Conservation (phyloP, 352 stramenopile species). For the Phytophthora uliginosa region DNA sequence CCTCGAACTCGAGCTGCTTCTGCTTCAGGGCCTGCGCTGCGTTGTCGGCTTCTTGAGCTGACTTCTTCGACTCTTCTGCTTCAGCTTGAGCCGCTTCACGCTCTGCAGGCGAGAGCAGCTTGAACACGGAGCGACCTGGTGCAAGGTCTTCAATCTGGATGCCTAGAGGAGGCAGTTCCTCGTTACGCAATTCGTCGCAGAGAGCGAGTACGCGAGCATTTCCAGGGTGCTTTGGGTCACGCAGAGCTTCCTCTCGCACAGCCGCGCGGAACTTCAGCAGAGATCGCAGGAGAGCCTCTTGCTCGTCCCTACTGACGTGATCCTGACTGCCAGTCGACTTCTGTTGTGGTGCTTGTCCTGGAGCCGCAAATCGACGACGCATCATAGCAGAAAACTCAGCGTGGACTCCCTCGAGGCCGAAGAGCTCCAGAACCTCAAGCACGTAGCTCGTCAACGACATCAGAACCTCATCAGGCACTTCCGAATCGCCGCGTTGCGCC, state of each 20-base stretch:
- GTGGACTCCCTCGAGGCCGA: conserved; percentile 68
- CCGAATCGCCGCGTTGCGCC: conserved; percentile 29
- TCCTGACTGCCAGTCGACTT: conserved; percentile 6
- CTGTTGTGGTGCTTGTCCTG: conserved; percentile 32
- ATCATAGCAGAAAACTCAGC: conserved; percentile 60
- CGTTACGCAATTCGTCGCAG: conserved; percentile 73
- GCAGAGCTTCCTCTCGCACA: conserved; percentile 67
- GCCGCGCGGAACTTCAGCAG: conserved; percentile 73
- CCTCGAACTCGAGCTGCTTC: conserved; percentile 72
- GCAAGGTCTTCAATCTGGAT: conserved; percentile 80
- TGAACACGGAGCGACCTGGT: conserved; percentile 69
- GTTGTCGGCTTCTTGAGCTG: conserved; percentile 16
- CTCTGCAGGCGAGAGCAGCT: conserved; percentile 57
- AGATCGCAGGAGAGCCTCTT: conserved; percentile 51
- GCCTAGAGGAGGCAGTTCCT: conserved; percentile 60
- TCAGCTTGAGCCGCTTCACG: conserved; percentile 28
- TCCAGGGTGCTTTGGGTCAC: conserved; percentile 46
- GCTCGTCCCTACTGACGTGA: conserved; percentile 30
- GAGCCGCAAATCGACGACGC: conserved; percentile 32
- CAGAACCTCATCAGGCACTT: conserved; percentile 66
- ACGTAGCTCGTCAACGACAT: conserved; percentile 67
- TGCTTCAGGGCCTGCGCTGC: conserved; percentile 17
- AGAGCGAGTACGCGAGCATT: conserved; percentile 62
- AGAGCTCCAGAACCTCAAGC: conserved; percentile 75
- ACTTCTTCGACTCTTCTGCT: conserved; percentile 4